Evolutionary conservation across 305 asterid species (phyloP).

Genomic region (Fraxinus xanthoxyloides): DNA sequence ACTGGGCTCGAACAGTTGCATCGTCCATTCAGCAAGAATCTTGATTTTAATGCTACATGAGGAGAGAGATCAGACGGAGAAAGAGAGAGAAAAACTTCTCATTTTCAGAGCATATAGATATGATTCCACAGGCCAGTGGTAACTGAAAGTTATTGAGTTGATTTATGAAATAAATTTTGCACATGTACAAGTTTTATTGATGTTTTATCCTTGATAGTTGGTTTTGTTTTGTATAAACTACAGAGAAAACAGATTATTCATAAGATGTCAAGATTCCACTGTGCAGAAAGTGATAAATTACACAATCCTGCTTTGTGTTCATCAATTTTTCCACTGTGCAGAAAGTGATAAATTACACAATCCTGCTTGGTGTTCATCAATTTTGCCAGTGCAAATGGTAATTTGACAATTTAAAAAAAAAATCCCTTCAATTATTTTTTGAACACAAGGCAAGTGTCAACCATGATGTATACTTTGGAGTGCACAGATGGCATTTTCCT

Average conservation of each 20-base stretch:
- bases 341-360: no score
- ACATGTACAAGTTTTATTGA: not conserved
- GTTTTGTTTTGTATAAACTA: not conserved
- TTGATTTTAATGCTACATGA: conserved; percentile 1
- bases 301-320: no score
- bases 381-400: no score
- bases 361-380: no score
- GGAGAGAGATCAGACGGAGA: not conserved
- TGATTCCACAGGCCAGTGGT: not conserved
- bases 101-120: not conserved
- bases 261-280: not conserved
- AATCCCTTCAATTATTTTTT: no score
- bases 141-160: not conserved
- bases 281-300: no score
- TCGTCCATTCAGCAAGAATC: conserved; percentile 43
- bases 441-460: no score
- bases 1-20: conserved; percentile 71
- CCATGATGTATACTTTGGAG: no score
- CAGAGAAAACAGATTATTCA: not conserved
- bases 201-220: not conserved
- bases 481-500: no score
- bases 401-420: no score
- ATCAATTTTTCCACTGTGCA: not conserved
- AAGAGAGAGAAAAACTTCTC: not conserved
- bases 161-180: not conserved